Conservation (phyloP, 2,329 filamentous ascomycete genomes). For the Cladosporium sp. region DNA sequence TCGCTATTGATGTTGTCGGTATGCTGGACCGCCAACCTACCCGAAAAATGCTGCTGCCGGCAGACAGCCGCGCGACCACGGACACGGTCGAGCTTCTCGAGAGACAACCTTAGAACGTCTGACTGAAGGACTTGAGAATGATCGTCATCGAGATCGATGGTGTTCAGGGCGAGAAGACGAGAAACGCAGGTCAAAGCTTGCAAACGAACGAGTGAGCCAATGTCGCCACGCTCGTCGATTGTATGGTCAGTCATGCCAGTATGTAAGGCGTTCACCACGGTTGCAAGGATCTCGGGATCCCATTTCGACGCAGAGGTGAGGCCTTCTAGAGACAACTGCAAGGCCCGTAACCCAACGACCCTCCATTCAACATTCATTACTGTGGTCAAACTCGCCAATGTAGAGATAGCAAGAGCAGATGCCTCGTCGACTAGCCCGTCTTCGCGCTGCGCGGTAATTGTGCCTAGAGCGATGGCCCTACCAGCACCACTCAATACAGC, state of each 20-base stretch:
- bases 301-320: background rate
- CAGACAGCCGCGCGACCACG: conserved; percentile 60
- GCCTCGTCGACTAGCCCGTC: conserved; percentile 18
- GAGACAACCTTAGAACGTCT: conserved; percentile 60
- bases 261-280: conserved; percentile 18
- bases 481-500: conserved; percentile 39
- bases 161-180: conserved; percentile 10
- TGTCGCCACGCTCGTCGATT: conserved; percentile 80
- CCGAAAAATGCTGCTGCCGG: conserved; percentile 10
- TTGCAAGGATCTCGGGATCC: background rate
- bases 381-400: conserved; percentile 27
- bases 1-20: conserved; percentile 16
- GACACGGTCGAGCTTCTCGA: conserved; percentile 88
- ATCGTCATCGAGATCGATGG: background rate
- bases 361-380: conserved; percentile 41
- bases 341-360: conserved; percentile 38
- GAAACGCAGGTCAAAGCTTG: conserved; percentile 67
- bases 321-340: conserved; percentile 27
- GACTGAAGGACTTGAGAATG: conserved; percentile 17
- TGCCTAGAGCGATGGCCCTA: conserved; percentile 42
- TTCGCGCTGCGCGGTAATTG: conserved; percentile 22
- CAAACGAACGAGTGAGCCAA: conserved; percentile 80
- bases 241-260: conserved; percentile 79
- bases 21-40: conserved; percentile 6
- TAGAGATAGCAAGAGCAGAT: conserved; percentile 27